Evolutionary conservation across 495 filamentous ascomycete species (phyloP), one percentile per base, ranked within the genome.

Genomic region (Parathielavia appendiculata): DNA sequence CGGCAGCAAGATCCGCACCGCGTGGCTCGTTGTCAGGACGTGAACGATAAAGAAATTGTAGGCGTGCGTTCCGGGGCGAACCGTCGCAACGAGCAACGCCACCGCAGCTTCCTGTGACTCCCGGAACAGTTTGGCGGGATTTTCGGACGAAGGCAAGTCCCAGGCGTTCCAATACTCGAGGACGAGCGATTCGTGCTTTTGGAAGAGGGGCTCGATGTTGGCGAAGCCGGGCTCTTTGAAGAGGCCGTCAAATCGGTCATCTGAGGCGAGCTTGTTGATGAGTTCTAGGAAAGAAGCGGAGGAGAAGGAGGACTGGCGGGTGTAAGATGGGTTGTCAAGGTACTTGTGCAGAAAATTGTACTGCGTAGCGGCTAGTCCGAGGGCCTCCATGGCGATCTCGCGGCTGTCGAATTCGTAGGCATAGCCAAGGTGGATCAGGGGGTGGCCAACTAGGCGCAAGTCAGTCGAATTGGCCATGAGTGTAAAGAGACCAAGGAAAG

Each of bases 31-130:
- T 0, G 90, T 95, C 34, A 97, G 75, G 12, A 90, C 62, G 63
- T 96, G 90, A 14, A 87, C 82, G 55, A 91, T 63, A 74, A 91
- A 95, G 74, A 96, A 96, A 70, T 96, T 90, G 70, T 90, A 93
- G 1, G 75, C 66, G 52, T 83, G 78, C 6, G 83, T 83, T 0
- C 81, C 83, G 0, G 77, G 75, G 12, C 76, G 65, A 0, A 83
- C 79, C 3, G 85, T 86, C 6, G 75, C 78, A 4, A 89, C 79
- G 0, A 97, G 73, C 3, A 97, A 65, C 0, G 85, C 84, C 0
- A 84, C 82, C 3, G 90, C 90, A 3, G 87, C 82, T 64, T 87
- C 79, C 66, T 95, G 90, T 6, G 84, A 89, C 41, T 89, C 81
- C 52, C 84, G 78, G 71, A 97, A 95, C 63, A 88, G 86, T 51